Evolutionary conservation across 2,329 filamentous ascomycete genomes (phyloP).

Genomic region (Fusarium protoensiforme): DNA sequence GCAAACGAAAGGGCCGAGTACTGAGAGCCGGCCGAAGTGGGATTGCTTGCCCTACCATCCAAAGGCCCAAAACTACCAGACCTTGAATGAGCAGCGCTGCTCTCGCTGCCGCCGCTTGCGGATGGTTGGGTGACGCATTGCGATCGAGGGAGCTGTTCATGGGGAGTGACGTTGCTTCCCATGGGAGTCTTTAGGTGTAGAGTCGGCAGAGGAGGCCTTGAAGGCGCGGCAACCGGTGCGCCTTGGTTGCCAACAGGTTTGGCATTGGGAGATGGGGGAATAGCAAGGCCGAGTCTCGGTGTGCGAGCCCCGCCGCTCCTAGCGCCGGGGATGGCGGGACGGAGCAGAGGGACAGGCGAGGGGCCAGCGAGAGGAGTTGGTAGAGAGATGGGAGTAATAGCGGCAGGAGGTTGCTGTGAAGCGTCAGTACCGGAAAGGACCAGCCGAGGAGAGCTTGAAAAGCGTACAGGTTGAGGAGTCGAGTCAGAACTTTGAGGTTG

Average conservation of each 20-base stretch:
- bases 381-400: conserved; percentile 42
- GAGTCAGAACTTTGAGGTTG: conserved; percentile 35
- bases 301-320: conserved; percentile 72
- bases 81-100: conserved; percentile 81
- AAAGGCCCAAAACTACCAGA: conserved; percentile 84
- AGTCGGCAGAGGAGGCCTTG: conserved; percentile 73
- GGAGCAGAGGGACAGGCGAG: conserved; percentile 81
- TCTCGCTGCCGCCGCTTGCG: conserved; percentile 82
- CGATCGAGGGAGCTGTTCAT: conserved; percentile 69
- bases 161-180: conserved; percentile 79
- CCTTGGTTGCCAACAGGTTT: conserved; percentile 74
- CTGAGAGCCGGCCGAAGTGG: conserved; percentile 87
- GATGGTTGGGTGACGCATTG: conserved; percentile 68
- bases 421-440: conserved; percentile 25
- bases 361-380: conserved; percentile 53
- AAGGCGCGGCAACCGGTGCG: conserved; percentile 48
- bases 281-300: conserved; percentile 87
- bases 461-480: conserved; percentile 37
- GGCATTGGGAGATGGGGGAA: conserved; percentile 85
- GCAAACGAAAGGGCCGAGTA: conserved; percentile 87
- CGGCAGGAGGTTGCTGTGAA: conserved; percentile 33
- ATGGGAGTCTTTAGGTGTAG: conserved; percentile 89
- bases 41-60: conserved; percentile 81
- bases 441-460: neutral
- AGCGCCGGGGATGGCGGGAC: conserved; percentile 81